phyloP scores from a whole-genome alignment of 1,139 yeast genomes.

The Debaryomyces sp. region DNA sequence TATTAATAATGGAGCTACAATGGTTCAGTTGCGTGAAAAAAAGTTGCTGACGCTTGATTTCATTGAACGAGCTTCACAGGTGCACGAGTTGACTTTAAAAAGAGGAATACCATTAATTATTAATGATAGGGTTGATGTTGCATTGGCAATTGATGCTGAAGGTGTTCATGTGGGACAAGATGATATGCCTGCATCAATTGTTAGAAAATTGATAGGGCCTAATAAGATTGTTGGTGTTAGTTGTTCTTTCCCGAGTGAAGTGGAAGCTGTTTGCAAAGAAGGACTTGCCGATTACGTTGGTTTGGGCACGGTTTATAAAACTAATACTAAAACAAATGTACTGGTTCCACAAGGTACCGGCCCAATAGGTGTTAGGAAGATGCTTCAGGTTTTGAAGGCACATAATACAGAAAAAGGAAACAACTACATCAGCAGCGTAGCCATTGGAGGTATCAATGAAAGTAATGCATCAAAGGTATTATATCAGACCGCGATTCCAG shows the following conservation, averaged over 20 bases:
- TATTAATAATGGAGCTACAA: constrained; percentile 70
- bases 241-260: constrained; percentile 62
- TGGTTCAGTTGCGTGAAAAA: constrained; percentile 87
- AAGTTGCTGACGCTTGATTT: constrained; percentile 68
- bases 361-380: constrained; percentile 61
- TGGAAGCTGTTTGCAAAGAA: constrained; percentile 54
- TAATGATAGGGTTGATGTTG: constrained; percentile 88
- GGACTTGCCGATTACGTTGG: constrained; percentile 80
- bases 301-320: constrained; percentile 78
- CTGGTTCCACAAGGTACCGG: constrained; percentile 56
- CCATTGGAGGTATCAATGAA: constrained; percentile 85
- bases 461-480: constrained; percentile 61
- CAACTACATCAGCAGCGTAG: constrained; percentile 58
- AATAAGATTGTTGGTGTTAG: constrained; percentile 81
- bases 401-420: constrained; percentile 21
- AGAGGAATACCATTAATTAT: constrained; percentile 77
- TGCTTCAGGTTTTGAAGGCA: constrained; percentile 52
- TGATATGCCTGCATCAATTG: constrained; percentile 71
- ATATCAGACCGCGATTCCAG: constrained; percentile 50
- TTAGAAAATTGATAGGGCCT: constrained; percentile 67
- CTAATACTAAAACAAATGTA: constrained; percentile 65
- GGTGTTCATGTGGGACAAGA: constrained; percentile 96
- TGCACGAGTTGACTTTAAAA: constrained; percentile 62
- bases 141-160: constrained; percentile 86
- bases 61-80: constrained; percentile 57